These are phyloP conservation scores for Aspergillus carbonarius DNA, from an alignment of 2,329 filamentous ascomycete genomes.

Conservation along the genomic window DNA sequence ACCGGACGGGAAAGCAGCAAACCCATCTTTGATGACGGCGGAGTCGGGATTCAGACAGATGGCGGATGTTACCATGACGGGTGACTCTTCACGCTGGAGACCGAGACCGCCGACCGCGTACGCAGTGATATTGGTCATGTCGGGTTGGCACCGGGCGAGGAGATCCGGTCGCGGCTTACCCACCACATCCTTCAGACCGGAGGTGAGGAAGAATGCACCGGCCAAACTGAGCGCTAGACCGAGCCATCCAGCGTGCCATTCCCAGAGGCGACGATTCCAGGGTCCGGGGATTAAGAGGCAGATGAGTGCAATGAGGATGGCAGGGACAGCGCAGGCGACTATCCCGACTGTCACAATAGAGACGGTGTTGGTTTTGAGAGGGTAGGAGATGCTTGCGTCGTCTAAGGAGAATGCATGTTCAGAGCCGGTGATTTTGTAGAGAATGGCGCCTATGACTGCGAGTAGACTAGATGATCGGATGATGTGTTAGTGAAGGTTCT, in stretches of 20 bases:
- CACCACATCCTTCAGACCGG: conserved; percentile 1
- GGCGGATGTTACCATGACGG: not conserved
- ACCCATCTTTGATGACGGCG: not conserved
- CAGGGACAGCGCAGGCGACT: not conserved
- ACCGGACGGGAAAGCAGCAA: not conserved
- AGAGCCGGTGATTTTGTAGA: not conserved
- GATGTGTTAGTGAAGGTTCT: not conserved
- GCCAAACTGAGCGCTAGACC: not conserved
- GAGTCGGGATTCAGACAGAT: not conserved
- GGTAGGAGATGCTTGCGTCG: not conserved
- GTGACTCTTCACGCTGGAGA: not conserved
- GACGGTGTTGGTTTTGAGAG: not conserved
- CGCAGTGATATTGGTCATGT: not conserved
- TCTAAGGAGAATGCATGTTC: not conserved
- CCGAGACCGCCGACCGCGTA: not conserved
- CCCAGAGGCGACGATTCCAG: not conserved
- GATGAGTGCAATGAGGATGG: conserved; percentile 3
- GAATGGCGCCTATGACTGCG: not conserved
- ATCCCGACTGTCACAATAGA: conserved; percentile 1
- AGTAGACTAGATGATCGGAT: not conserved
- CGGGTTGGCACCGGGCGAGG: not conserved
- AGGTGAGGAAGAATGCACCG: conserved; percentile 5
- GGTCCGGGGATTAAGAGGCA: not conserved
- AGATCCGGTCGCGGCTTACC: conserved; percentile 3
- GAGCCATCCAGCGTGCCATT: not conserved